Evolutionary conservation across 2,329 filamentous ascomycete species (phyloP), one percentile per base, ranked within the genome.

Genomic region (Claviceps maximensis): DNA sequence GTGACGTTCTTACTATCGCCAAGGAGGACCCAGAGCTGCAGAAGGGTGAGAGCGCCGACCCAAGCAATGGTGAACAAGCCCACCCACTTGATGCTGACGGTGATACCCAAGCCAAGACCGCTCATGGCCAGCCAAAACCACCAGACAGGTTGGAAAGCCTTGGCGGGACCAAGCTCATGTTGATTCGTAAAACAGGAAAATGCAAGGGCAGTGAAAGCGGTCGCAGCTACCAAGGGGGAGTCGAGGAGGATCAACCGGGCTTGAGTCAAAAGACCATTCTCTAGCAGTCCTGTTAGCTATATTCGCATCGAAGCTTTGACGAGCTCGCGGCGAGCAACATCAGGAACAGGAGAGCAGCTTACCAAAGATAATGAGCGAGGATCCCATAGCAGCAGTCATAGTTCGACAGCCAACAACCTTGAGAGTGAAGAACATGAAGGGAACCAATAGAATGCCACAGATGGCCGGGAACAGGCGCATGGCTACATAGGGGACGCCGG

Each of bases 51-150:
- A 69, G 78, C 82, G 57, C 93, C 93, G 60, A 98, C 89, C 93
- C 93, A 98, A 49, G 91, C 93, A 68, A 96, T 96, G 58, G 93
- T 98, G 75, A 98, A 97, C 51, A 98, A 77, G 50, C 93, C 93
- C 64, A 98, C 93, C 93, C 93, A 98, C 75, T 98, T 98, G 64
- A 97, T 90, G 72, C 91, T 97, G 57, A 84, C 81, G 8, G 93
- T 97, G 50, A 91, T 84, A 57, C 93, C 93, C 50, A 98, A 76
- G 40, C 86, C 87, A 45, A 98, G 73, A 61, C 93, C 93, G 46
- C 87, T 94, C 66, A 88, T 82, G 54, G 79, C 77, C 52, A 98
- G 79, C 91, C 93, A 98, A 73, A 97, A 96, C 93, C 93, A 98
- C 93, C 93, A 98, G 63, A 82, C 84, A 9, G 86, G 79, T 59